Evolutionary conservation across 2,329 filamentous ascomycete genomes (phyloP), one percentile per base, ranked within the genome.

Genomic region (Fusarium torulosum): DNA sequence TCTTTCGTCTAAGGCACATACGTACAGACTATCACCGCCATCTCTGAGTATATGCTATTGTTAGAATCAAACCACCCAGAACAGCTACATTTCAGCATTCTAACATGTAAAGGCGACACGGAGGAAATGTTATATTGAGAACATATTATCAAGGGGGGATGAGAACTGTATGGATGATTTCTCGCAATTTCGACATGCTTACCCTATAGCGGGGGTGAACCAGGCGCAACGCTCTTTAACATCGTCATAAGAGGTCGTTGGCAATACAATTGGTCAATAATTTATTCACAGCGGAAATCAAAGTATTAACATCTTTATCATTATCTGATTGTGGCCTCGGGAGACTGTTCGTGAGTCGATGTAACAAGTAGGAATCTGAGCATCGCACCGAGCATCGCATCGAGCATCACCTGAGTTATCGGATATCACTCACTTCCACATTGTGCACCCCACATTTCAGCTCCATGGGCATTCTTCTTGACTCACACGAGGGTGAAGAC

Each of bases 381-480:
- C 21, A 25, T 43, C 9, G 8, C 9, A 17, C 5, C 7, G 7
- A 37, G 17, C 35, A 37, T 43, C 9, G 8, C 9, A 17, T 10
- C 7, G 7, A 37, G 17, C 35, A 37, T n/a, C 17, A 9, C 27
- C 27, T 10, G n/a, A 35, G 33, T 25, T 14, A 15, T 23, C 20
- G 23, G n/a, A 23, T 45, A 35, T 27, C 57, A 35, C 17, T 21
- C 19, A n/a, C 37, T 31, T 37, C 17, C 8, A 19, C 6, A 43
- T 15, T 17, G 9, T 37, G 10, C 23, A 19, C 58, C 15, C 60
- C 51, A 51, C 59, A 45, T 19, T 31, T 31, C 21, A 57, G 38
- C 44, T 43, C n/a, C n/a, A n/a, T 33, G 17, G 25, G 17, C 15
- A 53, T n/a, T 37, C 15, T 37, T 37, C 17, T n/a, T 19, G 7